These are phyloP conservation scores for Rubroshorea leprosula DNA, from an alignment of 345 rosid species.

Conservation along the genomic window DNA sequence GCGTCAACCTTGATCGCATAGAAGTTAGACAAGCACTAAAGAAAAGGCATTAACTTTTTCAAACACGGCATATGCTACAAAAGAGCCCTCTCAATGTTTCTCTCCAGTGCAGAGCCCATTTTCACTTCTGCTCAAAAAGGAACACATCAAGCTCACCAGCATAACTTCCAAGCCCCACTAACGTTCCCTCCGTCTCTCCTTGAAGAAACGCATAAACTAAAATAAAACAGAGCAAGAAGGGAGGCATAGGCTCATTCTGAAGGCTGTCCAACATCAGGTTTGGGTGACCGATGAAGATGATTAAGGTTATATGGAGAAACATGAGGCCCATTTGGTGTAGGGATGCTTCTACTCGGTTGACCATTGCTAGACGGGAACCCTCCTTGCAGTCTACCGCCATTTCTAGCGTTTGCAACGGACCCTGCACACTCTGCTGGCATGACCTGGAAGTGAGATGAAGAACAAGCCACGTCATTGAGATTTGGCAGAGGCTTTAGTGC, in stretches of 20 bases:
- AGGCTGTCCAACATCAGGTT: constrained; percentile 10
- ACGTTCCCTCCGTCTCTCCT: neutral
- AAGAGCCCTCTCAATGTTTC: no score
- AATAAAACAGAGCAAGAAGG: neutral
- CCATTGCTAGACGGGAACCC: constrained; percentile 15
- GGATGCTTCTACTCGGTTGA: constrained; percentile 12
- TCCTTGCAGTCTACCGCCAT: constrained; percentile 10
- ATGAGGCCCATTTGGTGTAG: constrained; percentile 8
- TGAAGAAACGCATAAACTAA: neutral
- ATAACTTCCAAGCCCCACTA: neutral
- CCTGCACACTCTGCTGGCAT: constrained; percentile 17
- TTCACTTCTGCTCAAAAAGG: no score
- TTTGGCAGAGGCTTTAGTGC: constrained; percentile 34
- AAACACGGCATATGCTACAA: no score
- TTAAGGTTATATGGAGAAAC: constrained; percentile 19
- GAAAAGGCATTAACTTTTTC: no score
- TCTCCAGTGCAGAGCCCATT: no score
- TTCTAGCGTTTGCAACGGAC: constrained; percentile 7
- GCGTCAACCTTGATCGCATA: no score
- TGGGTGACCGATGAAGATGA: constrained; percentile 16
- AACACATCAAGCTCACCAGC: no score
- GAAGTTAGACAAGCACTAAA: no score
- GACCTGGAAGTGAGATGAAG: constrained; percentile 24
- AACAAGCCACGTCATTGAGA: constrained; percentile 31
- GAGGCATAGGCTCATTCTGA: neutral